Base-by-base conservation (phyloP, 1,139 yeast species). In the Nakaseomyces sp. region DNA sequence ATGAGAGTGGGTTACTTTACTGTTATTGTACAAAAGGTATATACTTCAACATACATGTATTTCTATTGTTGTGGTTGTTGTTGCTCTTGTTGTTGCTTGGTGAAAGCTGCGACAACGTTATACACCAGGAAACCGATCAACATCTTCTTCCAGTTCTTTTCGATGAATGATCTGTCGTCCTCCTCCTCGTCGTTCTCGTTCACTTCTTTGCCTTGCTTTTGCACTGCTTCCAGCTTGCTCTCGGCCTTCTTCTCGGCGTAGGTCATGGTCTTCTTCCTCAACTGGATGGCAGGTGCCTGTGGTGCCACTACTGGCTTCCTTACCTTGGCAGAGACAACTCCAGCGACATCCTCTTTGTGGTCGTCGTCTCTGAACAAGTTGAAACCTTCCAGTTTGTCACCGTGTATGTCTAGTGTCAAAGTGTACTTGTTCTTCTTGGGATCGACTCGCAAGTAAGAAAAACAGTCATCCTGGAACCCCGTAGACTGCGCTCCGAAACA, bases 71-170 rank as follows among this genome's bases (percentile, higher is more conserved):
- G 29, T 15, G 25, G 32, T 30, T 19, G 29, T 15, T 22, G 28
- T 15, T 32, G 37, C 40, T 38, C 26, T 32, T 38, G 42, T 18
- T 43, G 32, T 19, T 28, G 33, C 20, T 41, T 30, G 12, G 39
- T 7, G 12, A 33, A 29, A 2, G 40, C 38, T 18, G 42, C 33
- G 10, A 52, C 45, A 7, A 50, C 24, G 41, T 50, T 54, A 42
- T 57, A 59, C 2, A 54, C 37, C 3, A 59, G 45, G 9, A 58
- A 33, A 10, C 64, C 64, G 28, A 59, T 43, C 13, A 57, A 40
- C 4, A 61, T 33, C 44, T 46, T 45, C 45, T 56, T 59, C 65
- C 65, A 61, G 47, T 60, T 60, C 44, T 56, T 55, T 40, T 52
- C 55, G 18, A 58, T 28, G 54, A 59, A 61, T 1, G 57, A 40